These are phyloP conservation scores for Vachellia collinsii DNA, from an alignment of 306 rosid genomes.

Conservation along the genomic window DNA sequence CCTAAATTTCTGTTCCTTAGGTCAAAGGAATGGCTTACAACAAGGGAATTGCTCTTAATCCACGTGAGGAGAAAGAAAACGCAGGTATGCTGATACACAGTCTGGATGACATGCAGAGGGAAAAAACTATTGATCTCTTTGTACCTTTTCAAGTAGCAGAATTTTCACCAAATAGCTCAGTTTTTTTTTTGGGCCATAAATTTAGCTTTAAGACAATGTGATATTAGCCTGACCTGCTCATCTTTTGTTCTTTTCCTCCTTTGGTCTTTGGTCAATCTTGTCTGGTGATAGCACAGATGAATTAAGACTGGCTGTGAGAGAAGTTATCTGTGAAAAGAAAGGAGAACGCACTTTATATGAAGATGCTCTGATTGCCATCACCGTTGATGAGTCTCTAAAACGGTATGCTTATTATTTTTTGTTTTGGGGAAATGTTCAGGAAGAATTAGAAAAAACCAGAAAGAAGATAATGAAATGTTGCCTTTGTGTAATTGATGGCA, in stretches of 20 bases:
- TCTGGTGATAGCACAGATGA: conserved; percentile 60
- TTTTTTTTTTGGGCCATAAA: conserved; percentile 10
- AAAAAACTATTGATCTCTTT: conserved; percentile 4
- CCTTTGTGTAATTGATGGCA: neutral
- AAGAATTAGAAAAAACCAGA: conserved; percentile 4
- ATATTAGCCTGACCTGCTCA: conserved; percentile 21
- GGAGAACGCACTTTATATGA: conserved; percentile 66
- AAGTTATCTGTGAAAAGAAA: conserved; percentile 71
- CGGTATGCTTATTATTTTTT: conserved; percentile 50
- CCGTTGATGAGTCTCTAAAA: conserved; percentile 79
- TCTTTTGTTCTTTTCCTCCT: conserved; percentile 1
- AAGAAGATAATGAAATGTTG: conserved; percentile 24
- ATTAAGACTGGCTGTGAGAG: conserved; percentile 89
- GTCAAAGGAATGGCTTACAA: conserved; percentile 93
- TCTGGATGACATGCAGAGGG: neutral
- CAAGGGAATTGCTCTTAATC: conserved; percentile 65
- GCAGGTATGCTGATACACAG: conserved; percentile 65
- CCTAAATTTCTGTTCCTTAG: conserved; percentile 46
- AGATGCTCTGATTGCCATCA: conserved; percentile 83
- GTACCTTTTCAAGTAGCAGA: conserved; percentile 21
- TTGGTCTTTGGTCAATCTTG: conserved; percentile 21
- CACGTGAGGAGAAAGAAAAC: conserved; percentile 74
- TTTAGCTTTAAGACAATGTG: conserved; percentile 23
- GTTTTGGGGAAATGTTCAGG: neutral
- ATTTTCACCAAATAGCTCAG: conserved; percentile 17